Evolutionary conservation across 257 asterid genomes (phyloP), one percentile per base, ranked within the genome.

Genomic region (Misopates orontium): DNA sequence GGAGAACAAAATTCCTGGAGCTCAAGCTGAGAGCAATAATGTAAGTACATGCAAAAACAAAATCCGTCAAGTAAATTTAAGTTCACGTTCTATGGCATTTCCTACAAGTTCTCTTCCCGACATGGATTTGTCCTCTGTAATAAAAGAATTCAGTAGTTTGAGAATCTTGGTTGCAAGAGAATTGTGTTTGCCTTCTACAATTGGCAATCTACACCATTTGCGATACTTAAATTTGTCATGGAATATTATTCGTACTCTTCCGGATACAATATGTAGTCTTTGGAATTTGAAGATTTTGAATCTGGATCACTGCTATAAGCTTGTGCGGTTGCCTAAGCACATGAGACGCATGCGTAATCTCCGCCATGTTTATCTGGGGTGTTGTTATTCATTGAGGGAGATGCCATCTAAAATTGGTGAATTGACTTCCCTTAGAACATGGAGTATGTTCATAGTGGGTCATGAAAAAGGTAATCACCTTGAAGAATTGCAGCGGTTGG

Each of bases 131-230:
- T 12, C 69, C 22, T 65, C 42, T 31, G 36, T 24, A n/a, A 23
- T 67, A 31, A 13, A 0, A 12, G 42, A 70, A 22, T 63, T 24
- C 23, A 54, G 14, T 21, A 61, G 74, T 21, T 17, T 59, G 25
- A 60, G 79, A 71, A 59, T 25, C 1, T 24, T 59, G 39, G 48
- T 66, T 16, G 69, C 73, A 49, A 31, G 73, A 5, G n/a, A 1
- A 9, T 12, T 9, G 1, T 28, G 7, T 28, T 7, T 70, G 36
- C 67, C 78, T 48, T 12, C 56, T 50, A 41, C 62, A 23, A 18
- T 77, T 0, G 64, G 50, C 51, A 60, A 67, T 23, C 51, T 78
- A 32, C 72, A 69, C 44, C 81, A 81, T 55, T 53, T 78, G 42
- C 25, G 81, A 28, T 20, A 50, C 39, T 36, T 78, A 49, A 70